A percentile compares a stretch with the other conserved stretches of the same genome.
These are phyloP conservation scores for Sergeia podlipaevii DNA, from an alignment of 208 protist genomes.

Conservation along the genomic window DNA sequence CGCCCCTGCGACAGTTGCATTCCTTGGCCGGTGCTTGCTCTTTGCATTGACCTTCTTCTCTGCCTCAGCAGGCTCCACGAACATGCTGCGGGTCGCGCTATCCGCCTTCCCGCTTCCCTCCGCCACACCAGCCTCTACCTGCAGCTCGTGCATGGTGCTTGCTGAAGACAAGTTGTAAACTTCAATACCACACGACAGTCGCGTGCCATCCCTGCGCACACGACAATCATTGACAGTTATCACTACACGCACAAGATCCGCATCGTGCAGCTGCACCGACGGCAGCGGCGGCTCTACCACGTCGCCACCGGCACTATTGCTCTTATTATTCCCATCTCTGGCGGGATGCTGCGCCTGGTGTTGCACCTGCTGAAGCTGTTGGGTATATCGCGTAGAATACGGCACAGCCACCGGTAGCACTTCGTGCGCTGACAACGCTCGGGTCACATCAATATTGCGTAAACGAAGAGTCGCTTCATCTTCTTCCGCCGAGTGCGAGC, in stretches of 20 bases:
- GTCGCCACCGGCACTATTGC: conserved; percentile 3
- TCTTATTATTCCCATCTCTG: background rate
- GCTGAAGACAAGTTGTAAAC: conserved; percentile 32
- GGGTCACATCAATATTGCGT: conserved; percentile 76
- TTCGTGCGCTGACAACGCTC: conserved; percentile 49
- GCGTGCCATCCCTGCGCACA: conserved; percentile 34
- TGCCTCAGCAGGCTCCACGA: background rate
- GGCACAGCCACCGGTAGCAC: conserved; percentile 57
- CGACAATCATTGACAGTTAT: conserved; percentile 33
- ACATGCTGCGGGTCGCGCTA: background rate
- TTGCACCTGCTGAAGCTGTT: conserved; percentile 19
- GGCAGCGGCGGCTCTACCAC: conserved; percentile 8
- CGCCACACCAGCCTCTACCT: conserved; percentile 1
- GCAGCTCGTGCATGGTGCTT: conserved; percentile 24
- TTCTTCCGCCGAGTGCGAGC: conserved; percentile 34
- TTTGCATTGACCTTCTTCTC: background rate
- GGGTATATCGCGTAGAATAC: conserved; percentile 47
- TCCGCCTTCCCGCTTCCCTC: background rate
- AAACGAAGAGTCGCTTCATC: conserved; percentile 78
- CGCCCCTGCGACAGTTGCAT: too few relatives aligned
- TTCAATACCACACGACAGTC: conserved; percentile 26
- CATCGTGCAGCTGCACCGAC: conserved; percentile 36
- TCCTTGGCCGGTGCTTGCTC: background rate
- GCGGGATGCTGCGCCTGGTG: background rate
- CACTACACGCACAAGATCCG: conserved; percentile 25